A percentile compares a stretch with the other conserved stretches of the same genome.
These are phyloP conservation scores for Quercus robur DNA, from an alignment of 306 rosid species.

Conservation along the genomic window DNA sequence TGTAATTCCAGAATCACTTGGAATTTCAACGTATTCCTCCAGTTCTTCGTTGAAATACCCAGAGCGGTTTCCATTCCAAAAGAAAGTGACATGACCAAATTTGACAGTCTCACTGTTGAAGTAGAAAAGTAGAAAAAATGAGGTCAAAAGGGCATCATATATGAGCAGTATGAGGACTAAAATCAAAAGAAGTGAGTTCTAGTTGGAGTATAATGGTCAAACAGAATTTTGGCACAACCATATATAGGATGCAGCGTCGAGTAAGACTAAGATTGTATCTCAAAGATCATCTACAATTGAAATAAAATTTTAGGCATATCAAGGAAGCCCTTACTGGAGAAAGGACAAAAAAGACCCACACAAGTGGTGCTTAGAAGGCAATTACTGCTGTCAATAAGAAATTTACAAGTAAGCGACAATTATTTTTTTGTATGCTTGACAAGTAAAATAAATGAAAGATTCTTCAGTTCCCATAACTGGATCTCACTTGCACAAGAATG, in stretches of 20 bases:
- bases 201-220: not conserved
- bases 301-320: not conserved
- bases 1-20: conserved; percentile 89
- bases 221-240: not conserved
- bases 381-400: not conserved
- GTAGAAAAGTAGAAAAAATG: not conserved
- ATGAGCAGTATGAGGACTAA: not conserved
- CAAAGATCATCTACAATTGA: not conserved
- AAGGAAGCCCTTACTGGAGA: not conserved
- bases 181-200: not conserved
- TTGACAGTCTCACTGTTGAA: conserved; percentile 89
- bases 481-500: not conserved
- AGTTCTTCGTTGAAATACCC: conserved; percentile 67
- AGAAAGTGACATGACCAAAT: conserved; percentile 97
- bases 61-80: conserved; percentile 99
- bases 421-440: not conserved
- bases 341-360: not conserved
- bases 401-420: not conserved
- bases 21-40: conserved; percentile 93
- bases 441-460: not conserved
- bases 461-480: not conserved
- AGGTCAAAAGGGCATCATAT: not conserved
- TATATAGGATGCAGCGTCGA: not conserved
- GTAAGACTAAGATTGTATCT: not conserved
- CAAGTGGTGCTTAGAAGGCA: not conserved